These are phyloP conservation scores for Rhizopogon rudus DNA, from an alignment of 768 basidiomycete genomes.

Conservation along the genomic window DNA sequence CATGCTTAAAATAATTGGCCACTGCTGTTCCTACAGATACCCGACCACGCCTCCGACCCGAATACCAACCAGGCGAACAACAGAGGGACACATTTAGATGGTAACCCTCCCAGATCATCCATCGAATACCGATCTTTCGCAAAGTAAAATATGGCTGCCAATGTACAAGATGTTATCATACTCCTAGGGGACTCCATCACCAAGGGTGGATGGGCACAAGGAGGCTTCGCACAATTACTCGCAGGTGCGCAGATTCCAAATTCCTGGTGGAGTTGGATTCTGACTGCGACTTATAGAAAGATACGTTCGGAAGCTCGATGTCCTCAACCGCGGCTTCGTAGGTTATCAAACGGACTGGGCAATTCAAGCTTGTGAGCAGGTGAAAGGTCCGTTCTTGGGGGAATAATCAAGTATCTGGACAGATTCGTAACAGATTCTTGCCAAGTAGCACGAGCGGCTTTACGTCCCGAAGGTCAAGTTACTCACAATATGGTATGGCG, in stretches of 20 bases:
- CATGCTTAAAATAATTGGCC: background rate
- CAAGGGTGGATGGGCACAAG: slow-evolving; percentile 54
- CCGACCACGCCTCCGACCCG: too few relatives aligned
- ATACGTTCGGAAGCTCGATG: slow-evolving; percentile 78
- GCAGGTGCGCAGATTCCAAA: slow-evolving; percentile 25
- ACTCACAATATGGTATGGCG: slow-evolving; percentile 87
- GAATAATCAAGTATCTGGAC: too few relatives aligned
- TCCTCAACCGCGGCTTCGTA: slow-evolving; percentile 78
- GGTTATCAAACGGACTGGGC: slow-evolving; percentile 91
- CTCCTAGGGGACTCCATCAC: slow-evolving; percentile 84
- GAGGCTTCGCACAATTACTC: slow-evolving; percentile 67
- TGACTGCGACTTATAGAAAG: slow-evolving; percentile 40
- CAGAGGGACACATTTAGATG: background rate
- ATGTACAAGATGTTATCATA: slow-evolving; percentile 60
- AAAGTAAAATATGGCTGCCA: slow-evolving; percentile 43
- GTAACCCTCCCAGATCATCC: background rate
- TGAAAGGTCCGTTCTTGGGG: slow-evolving; percentile 14
- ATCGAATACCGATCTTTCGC: background rate
- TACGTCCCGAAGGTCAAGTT: slow-evolving; percentile 59
- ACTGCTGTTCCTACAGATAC: too few relatives aligned
- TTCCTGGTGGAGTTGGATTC: background rate
- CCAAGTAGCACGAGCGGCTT: slow-evolving; percentile 41
- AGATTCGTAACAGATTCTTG: slow-evolving; percentile 44
- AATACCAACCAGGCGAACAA: too few relatives aligned
- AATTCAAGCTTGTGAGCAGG: slow-evolving; percentile 74